phyloP scores from a whole-genome alignment of 2,329 filamentous ascomycete species.

The Calonectria pseudoturangicola region DNA sequence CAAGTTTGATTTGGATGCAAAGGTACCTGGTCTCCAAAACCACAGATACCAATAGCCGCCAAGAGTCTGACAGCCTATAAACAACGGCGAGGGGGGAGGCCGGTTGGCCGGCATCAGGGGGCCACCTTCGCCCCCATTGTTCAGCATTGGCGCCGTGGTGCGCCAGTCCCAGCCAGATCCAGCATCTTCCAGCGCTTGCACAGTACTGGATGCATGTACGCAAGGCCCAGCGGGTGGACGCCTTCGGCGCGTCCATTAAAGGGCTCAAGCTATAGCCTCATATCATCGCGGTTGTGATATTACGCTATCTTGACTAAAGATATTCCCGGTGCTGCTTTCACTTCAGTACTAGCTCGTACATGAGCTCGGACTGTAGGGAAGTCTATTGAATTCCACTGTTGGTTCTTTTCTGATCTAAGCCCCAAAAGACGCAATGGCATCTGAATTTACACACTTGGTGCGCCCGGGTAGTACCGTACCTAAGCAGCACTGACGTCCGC shows the following conservation, averaged over 20 bases:
- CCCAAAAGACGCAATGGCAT: neutral
- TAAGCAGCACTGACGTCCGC: slow-evolving; percentile 1
- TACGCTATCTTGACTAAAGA: neutral
- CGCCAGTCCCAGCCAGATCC: slow-evolving; percentile 20
- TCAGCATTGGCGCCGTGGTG: neutral
- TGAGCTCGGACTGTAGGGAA: neutral
- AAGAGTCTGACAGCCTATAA: slow-evolving; percentile 32
- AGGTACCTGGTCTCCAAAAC: slow-evolving; percentile 31
- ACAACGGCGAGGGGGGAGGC: slow-evolving; percentile 25
- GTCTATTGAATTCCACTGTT: neutral
- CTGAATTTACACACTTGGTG: neutral
- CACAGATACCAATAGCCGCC: slow-evolving; percentile 27
- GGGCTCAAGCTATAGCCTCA: neutral
- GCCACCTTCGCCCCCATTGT: slow-evolving; percentile 27
- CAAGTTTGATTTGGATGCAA: slow-evolving; percentile 32
- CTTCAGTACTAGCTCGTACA: neutral
- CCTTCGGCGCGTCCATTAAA: slow-evolving; percentile 30
- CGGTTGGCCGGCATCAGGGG: slow-evolving; percentile 38
- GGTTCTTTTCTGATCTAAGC: slow-evolving; percentile 5
- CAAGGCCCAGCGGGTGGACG: neutral
- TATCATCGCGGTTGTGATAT: neutral
- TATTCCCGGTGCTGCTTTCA: neutral
- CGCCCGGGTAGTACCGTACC: slow-evolving; percentile 13
- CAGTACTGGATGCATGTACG: slow-evolving; percentile 2
- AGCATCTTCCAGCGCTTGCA: slow-evolving; percentile 38